Base-by-base conservation (phyloP, 2,329 filamentous ascomycete genomes). In the Pseudopyricularia cyperi region DNA sequence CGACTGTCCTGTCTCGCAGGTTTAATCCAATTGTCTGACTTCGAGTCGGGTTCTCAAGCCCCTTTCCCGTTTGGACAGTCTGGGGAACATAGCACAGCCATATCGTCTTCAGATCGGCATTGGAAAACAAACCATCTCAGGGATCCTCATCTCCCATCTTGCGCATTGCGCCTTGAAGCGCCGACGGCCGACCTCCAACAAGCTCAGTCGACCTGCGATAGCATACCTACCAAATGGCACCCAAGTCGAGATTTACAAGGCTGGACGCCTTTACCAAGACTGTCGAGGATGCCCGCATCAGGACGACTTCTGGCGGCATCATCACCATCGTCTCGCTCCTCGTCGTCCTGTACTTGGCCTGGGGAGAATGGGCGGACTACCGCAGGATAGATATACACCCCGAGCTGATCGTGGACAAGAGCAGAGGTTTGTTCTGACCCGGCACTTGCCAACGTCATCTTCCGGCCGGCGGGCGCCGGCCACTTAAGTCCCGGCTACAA, bases 251-350 rank as follows among this genome's bases (percentile, higher is more conserved):
- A 68, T 96, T 98, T 66, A 95, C 87, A 55, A 85, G 85, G 79
- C 87, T 98, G 57, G 93, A 98, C 70, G 93, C 93, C 76, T 98
- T 98, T 68, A 95, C 91, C 50, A 98, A 98, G 72, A 98, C 93
- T 12, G 93, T 98, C 60, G 93, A 98, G 68, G 93, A 98, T 81
- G 93, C 94, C 59, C 82, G 93, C 61, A 82, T 98, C 65, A 86
- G 94, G 62, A 98, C 93, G 32, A 96, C 90, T 7, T 95, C 89
- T 3, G 93, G 93, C 58, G 93, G 93, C 59, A 81, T 98, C 60
- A 89, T 98, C 62, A 98, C 93, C 52, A 89, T 98, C 61, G 78
- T 85, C 58, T 96, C 90, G 55, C 74, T 98, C 61, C 67, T 98
- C 50, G 79, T 96, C 51, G 89, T 98, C 52, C 65, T 97, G 46